These are phyloP conservation scores for Ascodesmis nigricans DNA, from an alignment of 495 filamentous ascomycete species.

Conservation along the genomic window DNA sequence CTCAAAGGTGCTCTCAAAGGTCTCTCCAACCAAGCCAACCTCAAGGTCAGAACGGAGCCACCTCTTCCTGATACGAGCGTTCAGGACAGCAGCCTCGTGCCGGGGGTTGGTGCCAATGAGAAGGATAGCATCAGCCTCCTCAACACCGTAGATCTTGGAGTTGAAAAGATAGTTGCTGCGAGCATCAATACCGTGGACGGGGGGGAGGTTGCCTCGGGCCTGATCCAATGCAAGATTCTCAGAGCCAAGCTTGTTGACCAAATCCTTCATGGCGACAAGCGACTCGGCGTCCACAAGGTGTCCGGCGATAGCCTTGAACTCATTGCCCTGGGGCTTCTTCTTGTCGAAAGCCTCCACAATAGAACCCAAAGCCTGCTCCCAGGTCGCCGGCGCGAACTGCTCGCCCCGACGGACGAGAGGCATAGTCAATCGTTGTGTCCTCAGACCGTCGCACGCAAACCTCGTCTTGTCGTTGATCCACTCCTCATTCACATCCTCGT, in stretches of 20 bases:
- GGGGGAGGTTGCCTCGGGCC: conserved; percentile 55
- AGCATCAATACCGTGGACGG: conserved; percentile 83
- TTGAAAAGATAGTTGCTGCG: conserved; percentile 93
- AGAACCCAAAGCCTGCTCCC: conserved; percentile 82
- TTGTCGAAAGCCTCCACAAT: conserved; percentile 55
- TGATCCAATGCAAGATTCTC: conserved; percentile 90
- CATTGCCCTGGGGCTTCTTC: conserved; percentile 58
- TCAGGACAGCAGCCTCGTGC: conserved; percentile 81
- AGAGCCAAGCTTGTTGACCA: conserved; percentile 84
- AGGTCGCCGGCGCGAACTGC: conserved; percentile 71
- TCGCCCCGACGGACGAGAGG: conserved; percentile 71
- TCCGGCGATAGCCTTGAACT: conserved; percentile 88
- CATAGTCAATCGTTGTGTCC: conserved; percentile 80
- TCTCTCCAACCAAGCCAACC: conserved; percentile 74
- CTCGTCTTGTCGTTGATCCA: conserved; percentile 98
- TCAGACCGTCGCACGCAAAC: conserved; percentile 92
- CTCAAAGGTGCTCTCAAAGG: conserved; percentile 81
- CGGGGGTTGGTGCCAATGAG: conserved; percentile 86
- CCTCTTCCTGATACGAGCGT: conserved; percentile 91
- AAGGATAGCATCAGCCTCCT: conserved; percentile 80
- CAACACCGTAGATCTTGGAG: conserved; percentile 76
- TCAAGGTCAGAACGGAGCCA: conserved; percentile 90
- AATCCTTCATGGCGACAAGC: conserved; percentile 86
- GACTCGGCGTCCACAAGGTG: conserved; percentile 79
- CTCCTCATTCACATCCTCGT: conserved; percentile 96